phyloP scores from a whole-genome alignment of 2,329 filamentous ascomycete genomes.

The Microsporum ferrugineum region DNA sequence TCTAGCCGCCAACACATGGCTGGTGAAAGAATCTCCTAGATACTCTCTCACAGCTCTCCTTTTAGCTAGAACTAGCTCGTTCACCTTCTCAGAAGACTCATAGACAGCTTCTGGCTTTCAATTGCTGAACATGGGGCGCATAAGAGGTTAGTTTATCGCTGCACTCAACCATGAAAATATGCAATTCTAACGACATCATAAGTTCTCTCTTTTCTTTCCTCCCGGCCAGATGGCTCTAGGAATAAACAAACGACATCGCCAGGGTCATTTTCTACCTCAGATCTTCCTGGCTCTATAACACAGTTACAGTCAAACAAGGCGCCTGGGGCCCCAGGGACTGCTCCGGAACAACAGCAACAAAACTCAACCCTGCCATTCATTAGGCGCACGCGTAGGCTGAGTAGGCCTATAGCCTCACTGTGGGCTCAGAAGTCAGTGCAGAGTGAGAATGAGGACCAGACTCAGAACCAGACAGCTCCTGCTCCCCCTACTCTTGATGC shows the following conservation, averaged over 20 bases:
- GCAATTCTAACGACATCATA: background rate
- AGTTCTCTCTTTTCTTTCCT: conserved; percentile 11
- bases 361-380: background rate
- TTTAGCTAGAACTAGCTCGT: background rate
- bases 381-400: background rate
- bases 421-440: background rate
- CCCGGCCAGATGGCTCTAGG: conserved; percentile 7
- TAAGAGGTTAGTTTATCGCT: conserved; percentile 8
- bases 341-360: background rate
- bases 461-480: background rate
- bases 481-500: background rate
- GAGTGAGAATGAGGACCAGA: background rate
- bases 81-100: background rate
- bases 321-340: conserved; percentile 2
- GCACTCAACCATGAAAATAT: background rate
- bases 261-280: conserved; percentile 4
- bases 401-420: background rate
- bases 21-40: background rate
- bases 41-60: background rate
- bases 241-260: conserved; percentile 1
- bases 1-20: background rate
- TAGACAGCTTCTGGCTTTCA: background rate
- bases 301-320: background rate
- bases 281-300: background rate
- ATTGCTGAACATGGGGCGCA: conserved; percentile 11